Percentiles rank a stretch among this genome's conserved stretches.
Conservation (phyloP, 2,329 filamentous ascomycete genomes). For the Oidium heveae region DNA sequence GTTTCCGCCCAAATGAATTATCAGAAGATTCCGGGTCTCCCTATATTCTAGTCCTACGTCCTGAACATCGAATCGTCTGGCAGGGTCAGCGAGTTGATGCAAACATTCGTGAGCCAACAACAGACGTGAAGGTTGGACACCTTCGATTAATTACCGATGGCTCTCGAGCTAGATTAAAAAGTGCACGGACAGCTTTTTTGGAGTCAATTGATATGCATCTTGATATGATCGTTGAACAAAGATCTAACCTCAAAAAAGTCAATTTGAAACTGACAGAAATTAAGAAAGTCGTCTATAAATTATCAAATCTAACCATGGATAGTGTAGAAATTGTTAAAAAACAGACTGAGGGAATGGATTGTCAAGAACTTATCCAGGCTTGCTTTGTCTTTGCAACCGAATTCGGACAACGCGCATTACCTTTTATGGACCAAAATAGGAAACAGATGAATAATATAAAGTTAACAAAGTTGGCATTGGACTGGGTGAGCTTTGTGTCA, state of each 20-base stretch:
- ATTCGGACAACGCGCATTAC: constrained; percentile 80
- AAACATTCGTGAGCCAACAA: constrained; percentile 47
- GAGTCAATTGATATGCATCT: constrained; percentile 63
- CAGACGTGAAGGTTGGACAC: constrained; percentile 69
- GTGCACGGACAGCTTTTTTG: constrained; percentile 54
- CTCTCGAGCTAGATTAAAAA: constrained; percentile 50
- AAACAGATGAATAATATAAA: constrained; percentile 95
- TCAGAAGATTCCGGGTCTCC: constrained; percentile 54
- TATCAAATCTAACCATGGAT: constrained; percentile 97
- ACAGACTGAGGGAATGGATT: constrained; percentile 63
- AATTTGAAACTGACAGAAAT: constrained; percentile 81
- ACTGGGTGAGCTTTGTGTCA: constrained; percentile 96
- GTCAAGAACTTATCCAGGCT: constrained; percentile 87
- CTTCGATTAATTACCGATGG: constrained; percentile 74
- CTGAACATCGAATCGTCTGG: constrained; percentile 60
- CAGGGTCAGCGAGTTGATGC: constrained; percentile 50
- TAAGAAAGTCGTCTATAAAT: constrained; percentile 81
- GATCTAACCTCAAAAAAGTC: constrained; percentile 81
- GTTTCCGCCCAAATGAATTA: constrained; percentile 43
- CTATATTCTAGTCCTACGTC: constrained; percentile 65
- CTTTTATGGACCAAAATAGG: constrained; percentile 88
- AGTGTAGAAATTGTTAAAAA: constrained; percentile 80
- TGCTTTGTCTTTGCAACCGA: constrained; percentile 98
- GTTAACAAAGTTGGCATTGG: constrained; percentile 71
- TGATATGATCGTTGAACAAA: constrained; percentile 71